Conservation (phyloP, 495 filamentous ascomycete species). For the Penicilliopsis zonata region DNA sequence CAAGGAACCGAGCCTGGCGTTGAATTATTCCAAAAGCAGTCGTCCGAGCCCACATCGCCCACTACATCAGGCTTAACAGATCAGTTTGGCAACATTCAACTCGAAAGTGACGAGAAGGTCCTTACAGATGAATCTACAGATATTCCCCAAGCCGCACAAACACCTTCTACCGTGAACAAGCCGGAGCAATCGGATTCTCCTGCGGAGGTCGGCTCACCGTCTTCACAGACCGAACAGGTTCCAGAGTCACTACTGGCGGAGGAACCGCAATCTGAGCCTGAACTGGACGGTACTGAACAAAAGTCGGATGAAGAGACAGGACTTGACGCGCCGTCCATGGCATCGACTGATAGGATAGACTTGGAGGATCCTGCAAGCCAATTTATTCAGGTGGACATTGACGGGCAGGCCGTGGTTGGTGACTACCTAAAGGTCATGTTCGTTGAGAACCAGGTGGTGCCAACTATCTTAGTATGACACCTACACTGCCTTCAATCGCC, state of each 20-base stretch:
- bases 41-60: constrained; percentile 31
- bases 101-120: constrained; percentile 28
- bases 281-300: constrained; percentile 8
- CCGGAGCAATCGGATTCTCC: not conserved
- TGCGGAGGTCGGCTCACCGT: constrained; percentile 17
- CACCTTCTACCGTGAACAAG: not conserved
- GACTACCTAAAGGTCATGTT: constrained; percentile 96
- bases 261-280: constrained; percentile 12
- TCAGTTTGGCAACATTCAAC: constrained; percentile 36
- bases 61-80: constrained; percentile 38
- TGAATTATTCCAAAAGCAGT: constrained; percentile 5
- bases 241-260: constrained; percentile 52
- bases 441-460: constrained; percentile 86
- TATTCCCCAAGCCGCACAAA: constrained; percentile 1
- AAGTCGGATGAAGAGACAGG: constrained; percentile 11
- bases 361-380: constrained; percentile 26
- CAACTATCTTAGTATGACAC: constrained; percentile 75
- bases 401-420: constrained; percentile 83
- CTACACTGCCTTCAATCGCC: constrained; percentile 1
- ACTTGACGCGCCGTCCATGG: constrained; percentile 11
- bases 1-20: too few species aligned
- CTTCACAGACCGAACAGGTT: constrained; percentile 51
- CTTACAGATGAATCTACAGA: constrained; percentile 2
- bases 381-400: constrained; percentile 45
- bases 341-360: constrained; percentile 12